Conservation (phyloP, 148 eudicot species). For the Rheum nobile region DNA sequence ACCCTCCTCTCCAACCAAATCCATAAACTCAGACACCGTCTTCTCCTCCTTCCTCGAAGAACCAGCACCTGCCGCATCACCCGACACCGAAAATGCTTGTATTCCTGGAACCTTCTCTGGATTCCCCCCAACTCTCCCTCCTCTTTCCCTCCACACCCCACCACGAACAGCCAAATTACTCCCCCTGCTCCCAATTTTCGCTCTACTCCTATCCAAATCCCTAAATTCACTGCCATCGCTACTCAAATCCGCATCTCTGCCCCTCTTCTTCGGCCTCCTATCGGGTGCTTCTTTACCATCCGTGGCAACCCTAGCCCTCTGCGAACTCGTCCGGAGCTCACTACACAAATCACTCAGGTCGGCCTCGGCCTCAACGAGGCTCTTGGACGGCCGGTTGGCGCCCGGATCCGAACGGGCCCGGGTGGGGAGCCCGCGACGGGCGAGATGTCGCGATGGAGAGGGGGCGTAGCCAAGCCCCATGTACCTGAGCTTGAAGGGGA, state of each 20-base stretch:
- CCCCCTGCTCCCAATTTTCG: slow-evolving; percentile 3
- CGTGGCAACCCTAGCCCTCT: slow-evolving; percentile 32
- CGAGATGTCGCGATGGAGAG: background rate
- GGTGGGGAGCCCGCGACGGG: slow-evolving; percentile 26
- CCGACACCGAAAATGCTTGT: slow-evolving; percentile 11
- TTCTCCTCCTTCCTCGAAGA: slow-evolving; percentile 8
- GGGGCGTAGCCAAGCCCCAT: slow-evolving; percentile 19
- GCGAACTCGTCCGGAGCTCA: no score
- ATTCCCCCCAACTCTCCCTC: background rate
- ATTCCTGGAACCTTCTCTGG: slow-evolving; percentile 1
- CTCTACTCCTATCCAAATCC: slow-evolving; percentile 13
- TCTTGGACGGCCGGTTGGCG: slow-evolving; percentile 28
- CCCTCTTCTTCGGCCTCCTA: slow-evolving; percentile 14
- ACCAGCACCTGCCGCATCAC: slow-evolving; percentile 14
- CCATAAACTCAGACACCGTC: slow-evolving; percentile 28
- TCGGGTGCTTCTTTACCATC: slow-evolving; percentile 20
- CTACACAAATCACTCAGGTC: slow-evolving; percentile 68
- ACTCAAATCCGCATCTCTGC: slow-evolving; percentile 8
- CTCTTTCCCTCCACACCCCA: slow-evolving; percentile 2
- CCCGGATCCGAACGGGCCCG: slow-evolving; percentile 17
- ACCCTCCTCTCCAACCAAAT: slow-evolving; percentile 50
- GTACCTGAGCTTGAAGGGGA: slow-evolving; percentile 52
- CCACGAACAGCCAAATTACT: background rate
- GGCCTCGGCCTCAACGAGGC: slow-evolving; percentile 68
- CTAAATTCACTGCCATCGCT: slow-evolving; percentile 9